Base-by-base conservation (phyloP, 2,329 filamentous ascomycete species). In the Sporothrix dimorphospora region DNA sequence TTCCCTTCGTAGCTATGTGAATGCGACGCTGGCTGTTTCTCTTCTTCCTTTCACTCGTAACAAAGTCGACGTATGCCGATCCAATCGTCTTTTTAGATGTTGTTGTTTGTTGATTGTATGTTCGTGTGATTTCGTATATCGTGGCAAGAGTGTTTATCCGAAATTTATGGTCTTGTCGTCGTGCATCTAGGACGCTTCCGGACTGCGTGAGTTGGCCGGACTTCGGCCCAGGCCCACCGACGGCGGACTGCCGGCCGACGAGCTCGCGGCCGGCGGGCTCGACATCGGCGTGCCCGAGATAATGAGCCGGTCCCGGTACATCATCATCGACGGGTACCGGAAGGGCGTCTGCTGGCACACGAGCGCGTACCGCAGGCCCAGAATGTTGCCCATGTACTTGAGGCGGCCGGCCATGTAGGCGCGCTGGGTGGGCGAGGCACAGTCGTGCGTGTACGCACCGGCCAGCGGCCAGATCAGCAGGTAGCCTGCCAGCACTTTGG, bases 251-350 rank as follows among this genome's bases (percentile, higher is more conserved):
- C 57, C 34, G 14, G 38, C 34, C 4, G 57, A 55, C 3, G 53
- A 55, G 53, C 53, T 55, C 6, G 53, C 53, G 1, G 53, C 27
- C 12, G 53, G 53, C 24, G 53, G 53, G 14, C 53, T 55, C 24
- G 27, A 30, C 27, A 24, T 24, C 53, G 53, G 24, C 53, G 53
- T 55, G 24, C 57, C 61, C 16, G 40, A 30, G 4, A 66, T 4
- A n/a, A 87, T 82, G 16, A 87, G 78, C 2, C 82, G 82, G 76
- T 89, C 87, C 40, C 84, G 81, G 30, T 82, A 83, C 77, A 90
- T 89, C 73, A 89, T 82, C 88, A 90, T 89, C 0, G 87, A 89
- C 0, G 88, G 88, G 30, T 89, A 83, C 38, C 88, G 86, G 70
- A 90, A 79, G 76, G 87, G 83, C 69, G 88, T 82, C 87, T 89